Evolutionary conservation across 148 eudicot species (phyloP).

Genomic region (Euryodendron excelsum): DNA sequence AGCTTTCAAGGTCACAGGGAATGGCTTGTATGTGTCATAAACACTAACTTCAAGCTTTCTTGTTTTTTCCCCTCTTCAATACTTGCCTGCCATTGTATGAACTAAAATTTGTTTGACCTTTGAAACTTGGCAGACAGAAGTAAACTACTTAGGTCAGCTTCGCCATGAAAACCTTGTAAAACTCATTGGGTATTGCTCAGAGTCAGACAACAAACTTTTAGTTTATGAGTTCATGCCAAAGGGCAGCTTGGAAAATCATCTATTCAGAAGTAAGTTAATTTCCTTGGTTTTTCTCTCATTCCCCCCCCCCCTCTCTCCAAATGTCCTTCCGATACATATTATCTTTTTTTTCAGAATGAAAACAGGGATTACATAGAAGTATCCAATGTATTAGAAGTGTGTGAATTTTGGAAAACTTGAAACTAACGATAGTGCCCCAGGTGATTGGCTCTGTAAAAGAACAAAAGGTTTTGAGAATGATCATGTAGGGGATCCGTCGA

Average conservation of each 20-base stretch:
- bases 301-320: background rate
- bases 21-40: slow-evolving; percentile 68
- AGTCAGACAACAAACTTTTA: slow-evolving; percentile 69
- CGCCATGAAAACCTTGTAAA: slow-evolving; percentile 75
- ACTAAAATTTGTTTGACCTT: background rate
- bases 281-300: background rate
- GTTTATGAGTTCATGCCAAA: slow-evolving; percentile 86
- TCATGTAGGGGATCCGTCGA: background rate
- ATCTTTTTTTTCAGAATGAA: background rate
- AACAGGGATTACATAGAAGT: background rate
- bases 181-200: slow-evolving; percentile 74
- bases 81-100: background rate
- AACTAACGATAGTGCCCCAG: background rate
- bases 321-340: background rate
- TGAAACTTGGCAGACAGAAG: slow-evolving; percentile 64
- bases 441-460: background rate
- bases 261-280: slow-evolving; percentile 65
- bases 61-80: background rate
- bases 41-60: background rate
- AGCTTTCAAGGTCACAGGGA: slow-evolving; percentile 91
- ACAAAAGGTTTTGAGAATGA: background rate
- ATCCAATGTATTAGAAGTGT: background rate
- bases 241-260: slow-evolving; percentile 88
- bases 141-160: slow-evolving; percentile 69
- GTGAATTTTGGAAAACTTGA: background rate